A percentile compares a stretch with the other conserved stretches of the same genome.
These are phyloP conservation scores for Termitomyces sp. DNA, from an alignment of 768 basidiomycete genomes.

Conservation along the genomic window DNA sequence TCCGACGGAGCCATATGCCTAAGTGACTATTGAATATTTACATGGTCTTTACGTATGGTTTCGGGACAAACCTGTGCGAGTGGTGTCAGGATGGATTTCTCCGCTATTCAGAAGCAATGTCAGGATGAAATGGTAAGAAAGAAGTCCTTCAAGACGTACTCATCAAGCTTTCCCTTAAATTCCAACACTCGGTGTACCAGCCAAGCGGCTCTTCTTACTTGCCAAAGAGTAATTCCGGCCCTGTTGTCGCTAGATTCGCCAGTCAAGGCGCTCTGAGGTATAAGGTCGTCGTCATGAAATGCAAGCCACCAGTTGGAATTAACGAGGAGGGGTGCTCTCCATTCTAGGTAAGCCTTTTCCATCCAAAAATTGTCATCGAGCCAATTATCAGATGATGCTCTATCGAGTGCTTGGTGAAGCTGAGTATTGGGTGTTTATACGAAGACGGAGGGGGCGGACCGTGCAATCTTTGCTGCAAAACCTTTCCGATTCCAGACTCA, in stretches of 20 bases:
- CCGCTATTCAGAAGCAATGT: conserved; percentile 41
- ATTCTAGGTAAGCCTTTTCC: conserved; percentile 84
- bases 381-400: conserved; percentile 86
- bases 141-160: conserved; percentile 34
- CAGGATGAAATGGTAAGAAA: neutral
- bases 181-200: conserved; percentile 67
- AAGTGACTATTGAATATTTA: neutral
- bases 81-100: conserved; percentile 66
- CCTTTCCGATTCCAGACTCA: conserved; percentile 61
- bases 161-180: conserved; percentile 64
- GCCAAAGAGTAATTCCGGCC: conserved; percentile 69
- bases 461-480: conserved; percentile 69
- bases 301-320: conserved; percentile 98
- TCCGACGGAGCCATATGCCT: conserved; percentile 66
- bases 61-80: conserved; percentile 54
- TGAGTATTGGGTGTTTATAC: conserved; percentile 15
- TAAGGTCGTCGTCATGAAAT: conserved; percentile 67
- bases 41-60: neutral
- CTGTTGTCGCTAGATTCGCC: conserved; percentile 36
- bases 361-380: conserved; percentile 92
- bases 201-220: conserved; percentile 83
- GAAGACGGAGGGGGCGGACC: conserved; percentile 41
- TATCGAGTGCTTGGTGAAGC: conserved; percentile 65
- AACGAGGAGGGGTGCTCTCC: conserved; percentile 79
- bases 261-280: conserved; percentile 44